Percentiles rank a stretch among this genome's conserved stretches.
phyloP scores from a whole-genome alignment of 129 eudicot species.

The Artemisia argyi region DNA sequence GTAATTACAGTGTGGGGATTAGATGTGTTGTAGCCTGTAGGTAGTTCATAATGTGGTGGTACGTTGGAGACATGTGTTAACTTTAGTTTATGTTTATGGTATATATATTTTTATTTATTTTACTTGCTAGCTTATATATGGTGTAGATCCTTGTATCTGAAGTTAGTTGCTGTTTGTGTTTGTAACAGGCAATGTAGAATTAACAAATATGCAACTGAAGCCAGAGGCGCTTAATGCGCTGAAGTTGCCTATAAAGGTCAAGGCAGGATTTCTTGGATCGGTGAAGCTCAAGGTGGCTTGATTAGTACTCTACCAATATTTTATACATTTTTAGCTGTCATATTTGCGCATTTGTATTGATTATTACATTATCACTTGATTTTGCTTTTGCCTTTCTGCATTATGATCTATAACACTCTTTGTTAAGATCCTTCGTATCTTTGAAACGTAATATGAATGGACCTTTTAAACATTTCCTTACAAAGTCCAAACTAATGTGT shows the following conservation, averaged over 20 bases:
- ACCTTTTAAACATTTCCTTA: conserved; percentile 1
- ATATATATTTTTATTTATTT: not conserved
- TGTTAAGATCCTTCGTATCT: not conserved
- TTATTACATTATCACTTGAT: not conserved
- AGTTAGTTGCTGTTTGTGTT: conserved; percentile 20
- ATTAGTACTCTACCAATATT: conserved; percentile 10
- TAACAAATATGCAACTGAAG: conserved; percentile 95
- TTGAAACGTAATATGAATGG: not conserved
- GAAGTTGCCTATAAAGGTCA: conserved; percentile 93
- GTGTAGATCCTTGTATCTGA: conserved; percentile 14
- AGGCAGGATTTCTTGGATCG: conserved; percentile 99
- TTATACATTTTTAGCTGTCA: not conserved
- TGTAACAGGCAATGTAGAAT: conserved; percentile 86
- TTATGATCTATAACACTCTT: not conserved
- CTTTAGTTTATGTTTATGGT: conserved; percentile 1
- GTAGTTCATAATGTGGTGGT: conserved; percentile 9
- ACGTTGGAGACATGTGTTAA: not conserved
- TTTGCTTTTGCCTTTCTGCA: not conserved
- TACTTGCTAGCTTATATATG: conserved; percentile 4
- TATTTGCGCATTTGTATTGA: conserved; percentile 1
- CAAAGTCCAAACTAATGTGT: not conserved
- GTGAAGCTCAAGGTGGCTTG: conserved; percentile 88
- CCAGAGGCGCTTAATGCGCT: conserved; percentile 98
- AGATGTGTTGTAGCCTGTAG: no score
- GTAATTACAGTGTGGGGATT: no score